Evolutionary conservation across 768 basidiomycete genomes (phyloP), one percentile per base, ranked within the genome.

Genomic region (Mycena latifolia): DNA sequence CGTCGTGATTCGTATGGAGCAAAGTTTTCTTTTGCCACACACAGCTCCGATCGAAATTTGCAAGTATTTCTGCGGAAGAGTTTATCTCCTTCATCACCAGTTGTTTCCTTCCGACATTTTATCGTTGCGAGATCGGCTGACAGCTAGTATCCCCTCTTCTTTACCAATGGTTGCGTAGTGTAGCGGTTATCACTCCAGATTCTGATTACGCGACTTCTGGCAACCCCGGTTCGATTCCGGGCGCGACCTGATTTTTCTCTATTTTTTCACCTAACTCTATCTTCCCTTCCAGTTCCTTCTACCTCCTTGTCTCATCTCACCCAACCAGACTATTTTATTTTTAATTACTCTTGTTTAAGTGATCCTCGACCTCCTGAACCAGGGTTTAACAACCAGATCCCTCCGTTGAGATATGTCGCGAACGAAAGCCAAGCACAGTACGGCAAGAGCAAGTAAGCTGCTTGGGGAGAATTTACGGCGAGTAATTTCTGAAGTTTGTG

Each of bases 341-440:
- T n/a, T n/a, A n/a, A n/a, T n/a, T n/a, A n/a, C n/a, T n/a, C n/a
- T n/a, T n/a, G n/a, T n/a, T n/a, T n/a, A n/a, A n/a, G n/a, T n/a
- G n/a, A n/a, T n/a, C n/a, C n/a, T n/a, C n/a, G n/a, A n/a, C n/a
- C n/a, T n/a, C n/a, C n/a, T n/a, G n/a, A n/a, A n/a, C n/a, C n/a
- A n/a, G n/a, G n/a, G n/a, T 88, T 89, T 71, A 87, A 75, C 79
- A 82, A 88, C 82, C 88, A 88, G 51, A 85, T 82, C 0, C 88
- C 88, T n/a, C 80, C 88, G 73, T 90, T 91, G 43, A 92, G 80
- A 77, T 91, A 92, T 12, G 88, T 88, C 12, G 87, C 89, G 70
- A 85, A 91, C 7, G 82, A 80, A 39, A 90, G 75, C 89, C 89
- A 92, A 10, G 82, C 85, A 66, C 88, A 89, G 76, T 91, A 91